Conservation (phyloP, 192 early-diverging fungal genomes). For the Coemansia sp. region DNA sequence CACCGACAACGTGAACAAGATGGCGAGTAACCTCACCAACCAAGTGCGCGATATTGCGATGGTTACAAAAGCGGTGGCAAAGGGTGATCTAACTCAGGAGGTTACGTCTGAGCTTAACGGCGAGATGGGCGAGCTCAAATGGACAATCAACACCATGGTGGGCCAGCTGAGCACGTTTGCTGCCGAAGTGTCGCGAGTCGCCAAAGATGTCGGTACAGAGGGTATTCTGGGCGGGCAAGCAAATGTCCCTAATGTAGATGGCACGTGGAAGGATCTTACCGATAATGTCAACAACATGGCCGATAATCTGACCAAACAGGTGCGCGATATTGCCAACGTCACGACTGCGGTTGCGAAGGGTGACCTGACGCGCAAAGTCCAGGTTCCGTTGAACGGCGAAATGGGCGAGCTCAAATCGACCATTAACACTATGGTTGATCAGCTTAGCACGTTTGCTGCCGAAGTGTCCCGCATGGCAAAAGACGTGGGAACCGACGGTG, state of each 20-base stretch:
- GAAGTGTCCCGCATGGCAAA: conserved; percentile 69
- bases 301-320: conserved; percentile 60
- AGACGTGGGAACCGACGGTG: conserved; percentile 69
- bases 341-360: conserved; percentile 64
- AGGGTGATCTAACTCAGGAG: conserved; percentile 18
- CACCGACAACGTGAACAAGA: conserved; percentile 60
- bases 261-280: conserved; percentile 63
- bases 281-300: conserved; percentile 63
- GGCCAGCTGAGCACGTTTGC: conserved; percentile 21
- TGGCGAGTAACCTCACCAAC: conserved; percentile 58
- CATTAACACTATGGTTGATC: conserved; percentile 64
- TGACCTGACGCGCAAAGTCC: conserved; percentile 58
- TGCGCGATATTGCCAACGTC: conserved; percentile 58
- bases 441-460: conserved; percentile 49
- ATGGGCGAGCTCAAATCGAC: conserved; percentile 60
- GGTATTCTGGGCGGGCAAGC: conserved; percentile 69
- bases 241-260: conserved; percentile 58
- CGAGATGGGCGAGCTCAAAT: conserved; percentile 22
- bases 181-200: conserved; percentile 55
- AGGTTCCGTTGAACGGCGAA: conserved; percentile 61
- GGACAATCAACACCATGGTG: conserved; percentile 30
- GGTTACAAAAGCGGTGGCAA: conserved; percentile 24
- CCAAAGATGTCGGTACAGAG: conserved; percentile 72
- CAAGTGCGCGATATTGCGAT: conserved; percentile 62
- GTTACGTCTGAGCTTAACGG: conserved; percentile 14